Percentiles rank a stretch among this genome's conserved stretches.
Evolutionary conservation across 805 yeast species (phyloP).

Genomic region (Sugiyamaella boreocaroliniensis): DNA sequence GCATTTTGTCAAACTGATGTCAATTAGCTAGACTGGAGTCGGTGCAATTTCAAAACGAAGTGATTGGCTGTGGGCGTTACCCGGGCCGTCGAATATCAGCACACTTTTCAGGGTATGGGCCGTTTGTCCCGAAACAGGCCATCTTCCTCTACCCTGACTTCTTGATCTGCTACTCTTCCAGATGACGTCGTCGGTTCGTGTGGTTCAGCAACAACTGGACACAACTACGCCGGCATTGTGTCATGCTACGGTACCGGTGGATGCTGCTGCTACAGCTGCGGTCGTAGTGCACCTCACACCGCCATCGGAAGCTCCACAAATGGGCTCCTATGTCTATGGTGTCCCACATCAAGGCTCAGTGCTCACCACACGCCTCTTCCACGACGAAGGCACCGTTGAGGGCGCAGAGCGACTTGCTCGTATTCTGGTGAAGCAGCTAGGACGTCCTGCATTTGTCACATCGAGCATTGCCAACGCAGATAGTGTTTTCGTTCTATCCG

Average conservation of each 20-base stretch:
- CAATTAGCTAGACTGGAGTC: background rate
- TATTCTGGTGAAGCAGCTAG: slow-evolving; percentile 10
- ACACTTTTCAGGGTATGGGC: background rate
- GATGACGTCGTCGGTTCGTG: background rate
- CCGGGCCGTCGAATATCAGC: background rate
- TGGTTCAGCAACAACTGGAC: background rate
- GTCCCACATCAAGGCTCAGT: slow-evolving; percentile 4
- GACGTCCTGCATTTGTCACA: slow-evolving; percentile 15
- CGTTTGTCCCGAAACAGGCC: background rate
- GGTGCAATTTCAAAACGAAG: background rate
- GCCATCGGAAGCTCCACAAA: slow-evolving; percentile 6
- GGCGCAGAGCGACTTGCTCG: slow-evolving; percentile 16
- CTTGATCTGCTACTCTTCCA: background rate
- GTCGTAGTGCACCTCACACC: slow-evolving; percentile 1
- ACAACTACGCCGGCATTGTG: background rate
- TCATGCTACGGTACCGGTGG: background rate
- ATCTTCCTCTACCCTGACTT: background rate
- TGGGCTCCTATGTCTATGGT: slow-evolving; percentile 17
- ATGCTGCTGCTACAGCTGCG: background rate
- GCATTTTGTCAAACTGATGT: slow-evolving; percentile 11
- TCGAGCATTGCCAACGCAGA: slow-evolving; percentile 2
- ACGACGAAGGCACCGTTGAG: slow-evolving; percentile 12
- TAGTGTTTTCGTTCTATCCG: background rate
- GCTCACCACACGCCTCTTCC: slow-evolving; percentile 9
- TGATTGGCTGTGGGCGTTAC: background rate